A percentile compares a stretch with the other conserved stretches of the same genome.
phyloP scores from a whole-genome alignment of 106 monocot genomes.

The Dendrobium nobile region DNA sequence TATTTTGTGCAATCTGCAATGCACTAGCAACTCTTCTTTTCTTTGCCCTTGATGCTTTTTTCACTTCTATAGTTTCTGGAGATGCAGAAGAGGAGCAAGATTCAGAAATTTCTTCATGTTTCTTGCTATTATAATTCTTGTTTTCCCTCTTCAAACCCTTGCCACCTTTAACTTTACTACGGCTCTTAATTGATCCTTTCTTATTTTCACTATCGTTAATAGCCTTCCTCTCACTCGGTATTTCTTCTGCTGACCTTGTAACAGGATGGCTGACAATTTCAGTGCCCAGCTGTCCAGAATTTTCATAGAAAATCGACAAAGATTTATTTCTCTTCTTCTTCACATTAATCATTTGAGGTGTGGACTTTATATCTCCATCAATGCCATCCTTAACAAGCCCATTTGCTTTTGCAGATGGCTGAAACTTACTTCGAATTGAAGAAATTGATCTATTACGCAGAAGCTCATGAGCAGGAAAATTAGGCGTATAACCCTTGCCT shows the following conservation, averaged over 20 bases:
- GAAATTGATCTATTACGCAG: constrained; percentile 21
- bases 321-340: constrained; percentile 31
- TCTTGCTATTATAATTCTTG: constrained; percentile 20
- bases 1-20: constrained; percentile 2
- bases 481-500: constrained; percentile 11
- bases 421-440: constrained; percentile 12
- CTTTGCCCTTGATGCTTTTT: constrained; percentile 30
- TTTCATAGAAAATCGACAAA: constrained; percentile 9
- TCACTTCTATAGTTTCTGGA: constrained; percentile 14
- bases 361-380: constrained; percentile 15
- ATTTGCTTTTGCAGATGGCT: constrained; percentile 7
- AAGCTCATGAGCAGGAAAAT: constrained; percentile 16
- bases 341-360: constrained; percentile 16
- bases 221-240: constrained; percentile 5
- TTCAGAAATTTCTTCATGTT: constrained; percentile 12
- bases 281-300: constrained; percentile 24
- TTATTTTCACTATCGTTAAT: constrained; percentile 16
- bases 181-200: constrained; percentile 19
- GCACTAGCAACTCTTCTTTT: constrained; percentile 8
- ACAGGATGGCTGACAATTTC: neutral
- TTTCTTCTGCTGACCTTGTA: constrained; percentile 1
- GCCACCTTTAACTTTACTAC: constrained; percentile 11
- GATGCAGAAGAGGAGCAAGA: constrained; percentile 8
- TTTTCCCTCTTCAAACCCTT: constrained; percentile 19
- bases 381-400: constrained; percentile 11